These are phyloP conservation scores for Aurinia saxatilis DNA, from an alignment of 345 rosid genomes.

Conservation along the genomic window DNA sequence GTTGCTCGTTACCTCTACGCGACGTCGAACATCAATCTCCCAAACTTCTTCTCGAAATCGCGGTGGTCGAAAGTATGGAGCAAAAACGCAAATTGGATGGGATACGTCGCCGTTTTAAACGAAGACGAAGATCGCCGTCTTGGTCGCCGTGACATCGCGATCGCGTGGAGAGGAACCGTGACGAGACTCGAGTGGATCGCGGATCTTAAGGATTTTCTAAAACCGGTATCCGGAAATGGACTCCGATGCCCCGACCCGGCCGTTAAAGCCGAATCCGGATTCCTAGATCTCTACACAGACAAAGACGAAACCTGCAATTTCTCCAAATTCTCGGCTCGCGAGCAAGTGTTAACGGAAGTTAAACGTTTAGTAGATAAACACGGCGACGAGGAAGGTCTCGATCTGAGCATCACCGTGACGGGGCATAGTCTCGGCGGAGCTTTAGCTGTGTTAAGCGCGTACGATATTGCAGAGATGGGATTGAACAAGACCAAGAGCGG, in stretches of 20 bases:
- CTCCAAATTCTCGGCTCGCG: constrained; percentile 55
- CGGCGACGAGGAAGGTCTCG: constrained; percentile 32
- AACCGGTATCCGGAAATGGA: constrained; percentile 34
- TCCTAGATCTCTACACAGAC: constrained; percentile 60
- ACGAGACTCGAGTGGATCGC: constrained; percentile 63
- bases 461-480: constrained; percentile 56
- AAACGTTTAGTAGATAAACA: constrained; percentile 38
- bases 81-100: constrained; percentile 68
- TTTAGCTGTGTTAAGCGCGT: constrained; percentile 59
- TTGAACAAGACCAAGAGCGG: constrained; percentile 28
- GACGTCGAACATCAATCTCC: constrained; percentile 56
- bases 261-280: constrained; percentile 65
- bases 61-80: constrained; percentile 73
- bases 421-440: constrained; percentile 80
- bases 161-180: constrained; percentile 70
- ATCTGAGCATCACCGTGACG: constrained; percentile 52
- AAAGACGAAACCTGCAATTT: constrained; percentile 42
- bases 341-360: constrained; percentile 50
- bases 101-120: constrained; percentile 57
- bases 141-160: constrained; percentile 54
- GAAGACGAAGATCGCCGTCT: constrained; percentile 27
- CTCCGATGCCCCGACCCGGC: constrained; percentile 52
- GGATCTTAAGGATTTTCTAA: constrained; percentile 56
- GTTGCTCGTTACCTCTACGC: constrained; percentile 55
- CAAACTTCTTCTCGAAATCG: constrained; percentile 64